These are phyloP conservation scores for Diplotaxis tenuifolia DNA, from an alignment of 345 rosid species.

Conservation along the genomic window DNA sequence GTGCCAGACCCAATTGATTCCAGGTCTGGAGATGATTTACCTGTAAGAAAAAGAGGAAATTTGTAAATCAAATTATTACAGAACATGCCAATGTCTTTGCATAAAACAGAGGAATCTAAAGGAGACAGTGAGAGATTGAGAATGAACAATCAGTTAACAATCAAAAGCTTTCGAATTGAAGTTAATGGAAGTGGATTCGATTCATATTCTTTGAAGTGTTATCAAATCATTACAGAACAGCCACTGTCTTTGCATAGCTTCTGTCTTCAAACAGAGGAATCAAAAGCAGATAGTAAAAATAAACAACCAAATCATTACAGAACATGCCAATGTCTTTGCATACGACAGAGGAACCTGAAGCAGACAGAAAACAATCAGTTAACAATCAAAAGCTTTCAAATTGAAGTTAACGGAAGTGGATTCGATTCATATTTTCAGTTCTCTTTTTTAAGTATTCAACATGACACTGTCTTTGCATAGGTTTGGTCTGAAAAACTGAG, in stretches of 20 bases:
- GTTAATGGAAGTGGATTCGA: no score
- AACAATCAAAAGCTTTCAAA: background rate
- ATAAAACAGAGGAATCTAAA: no score
- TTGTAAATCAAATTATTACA: background rate
- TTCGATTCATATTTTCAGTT: background rate
- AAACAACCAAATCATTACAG: background rate
- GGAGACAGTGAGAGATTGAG: no score
- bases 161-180: background rate
- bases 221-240: no score
- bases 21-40: slow-evolving; percentile 82
- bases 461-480: no score
- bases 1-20: slow-evolving; percentile 81
- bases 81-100: background rate
- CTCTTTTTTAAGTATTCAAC: background rate
- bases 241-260: no score
- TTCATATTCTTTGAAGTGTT: no score
- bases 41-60: slow-evolving; percentile 39
- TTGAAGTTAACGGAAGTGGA: background rate
- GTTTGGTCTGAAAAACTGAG: background rate
- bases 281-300: no score
- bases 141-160: no score
- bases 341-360: no score
- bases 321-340: background rate
- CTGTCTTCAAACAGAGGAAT: no score
- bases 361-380: no score